Conservation (phyloP, 1,139 yeast species). For the Meyerozyma guilliermondii region DNA sequence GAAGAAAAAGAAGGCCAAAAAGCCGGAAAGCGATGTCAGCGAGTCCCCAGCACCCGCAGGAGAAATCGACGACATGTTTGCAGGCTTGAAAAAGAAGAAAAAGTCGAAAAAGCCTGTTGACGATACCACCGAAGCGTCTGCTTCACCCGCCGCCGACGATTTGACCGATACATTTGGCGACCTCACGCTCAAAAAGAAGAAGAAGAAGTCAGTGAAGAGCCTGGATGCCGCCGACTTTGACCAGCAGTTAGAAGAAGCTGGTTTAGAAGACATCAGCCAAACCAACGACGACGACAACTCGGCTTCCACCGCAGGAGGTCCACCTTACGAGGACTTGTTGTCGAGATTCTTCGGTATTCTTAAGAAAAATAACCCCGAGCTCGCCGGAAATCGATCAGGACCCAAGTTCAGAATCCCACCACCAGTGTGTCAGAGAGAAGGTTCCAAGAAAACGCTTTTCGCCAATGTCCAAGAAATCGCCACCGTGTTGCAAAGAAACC, state of each 20-base stretch:
- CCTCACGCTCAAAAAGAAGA: conserved; percentile 65
- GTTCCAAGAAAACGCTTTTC: conserved; percentile 91
- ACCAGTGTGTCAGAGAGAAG: conserved; percentile 95
- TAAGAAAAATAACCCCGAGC: conserved; percentile 92
- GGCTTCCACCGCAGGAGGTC: conserved; percentile 45
- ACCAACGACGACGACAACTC: conserved; percentile 16
- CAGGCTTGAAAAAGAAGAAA: conserved; percentile 53
- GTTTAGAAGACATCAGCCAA: conserved; percentile 47
- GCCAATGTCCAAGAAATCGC: conserved; percentile 95
- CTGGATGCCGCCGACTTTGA: conserved; percentile 74
- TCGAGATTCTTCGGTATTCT: conserved; percentile 80
- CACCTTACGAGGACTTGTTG: conserved; percentile 74
- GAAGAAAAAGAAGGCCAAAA: conserved; percentile 77
- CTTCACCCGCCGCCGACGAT: conserved; percentile 37
- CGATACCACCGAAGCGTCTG: conserved; percentile 25
- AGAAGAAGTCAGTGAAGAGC: conserved; percentile 66
- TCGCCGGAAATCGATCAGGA: conserved; percentile 94
- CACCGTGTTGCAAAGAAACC: conserved; percentile 90
- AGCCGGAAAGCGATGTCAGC: conserved; percentile 30
- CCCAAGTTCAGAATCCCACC: conserved; percentile 96
- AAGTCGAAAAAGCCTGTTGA: conserved; percentile 41
- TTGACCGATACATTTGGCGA: conserved; percentile 66
- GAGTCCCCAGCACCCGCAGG: conserved; percentile 27
- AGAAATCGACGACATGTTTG: conserved; percentile 45
- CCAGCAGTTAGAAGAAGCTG: conserved; percentile 86